Percentiles rank a stretch among this genome's conserved stretches.
phyloP scores from a whole-genome alignment of 805 yeast genomes.

The Metschnikowia picachoensis region DNA sequence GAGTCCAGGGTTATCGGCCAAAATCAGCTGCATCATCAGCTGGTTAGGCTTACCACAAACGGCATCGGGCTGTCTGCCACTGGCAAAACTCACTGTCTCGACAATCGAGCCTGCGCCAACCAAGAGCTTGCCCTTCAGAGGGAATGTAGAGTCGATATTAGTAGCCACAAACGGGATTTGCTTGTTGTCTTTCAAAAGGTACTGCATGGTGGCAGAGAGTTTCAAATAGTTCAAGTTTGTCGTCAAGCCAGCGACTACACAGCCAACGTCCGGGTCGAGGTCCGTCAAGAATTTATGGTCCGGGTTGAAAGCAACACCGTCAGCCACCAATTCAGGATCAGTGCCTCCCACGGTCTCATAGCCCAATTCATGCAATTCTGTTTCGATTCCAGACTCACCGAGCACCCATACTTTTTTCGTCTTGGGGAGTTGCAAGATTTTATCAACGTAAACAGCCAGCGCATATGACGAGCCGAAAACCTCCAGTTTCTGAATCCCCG shows the following conservation, averaged over 20 bases:
- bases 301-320: conserved; percentile 51
- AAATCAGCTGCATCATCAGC: conserved; percentile 86
- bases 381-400: conserved; percentile 84
- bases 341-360: conserved; percentile 79
- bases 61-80: conserved; percentile 81
- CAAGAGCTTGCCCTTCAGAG: conserved; percentile 76
- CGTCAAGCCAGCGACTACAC: conserved; percentile 88
- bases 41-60: conserved; percentile 87
- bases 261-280: conserved; percentile 72
- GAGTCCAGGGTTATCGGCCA: conserved; percentile 49
- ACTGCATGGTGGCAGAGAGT: conserved; percentile 76
- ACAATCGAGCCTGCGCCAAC: conserved; percentile 96
- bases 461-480: conserved; percentile 93
- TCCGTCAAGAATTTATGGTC: conserved; percentile 50
- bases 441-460: conserved; percentile 77
- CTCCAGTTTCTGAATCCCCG: conserved; percentile 52
- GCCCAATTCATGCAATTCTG: conserved; percentile 73
- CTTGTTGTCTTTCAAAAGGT: conserved; percentile 55
- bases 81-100: conserved; percentile 66
- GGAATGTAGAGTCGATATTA: conserved; percentile 92
- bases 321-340: conserved; percentile 51
- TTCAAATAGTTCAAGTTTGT: conserved; percentile 74
- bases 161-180: conserved; percentile 81
- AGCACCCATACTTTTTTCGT: conserved; percentile 81
- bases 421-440: conserved; percentile 69